Conservation (phyloP, 1,284 basidiomycete species). For the Sanghuangporus weigelae region DNA sequence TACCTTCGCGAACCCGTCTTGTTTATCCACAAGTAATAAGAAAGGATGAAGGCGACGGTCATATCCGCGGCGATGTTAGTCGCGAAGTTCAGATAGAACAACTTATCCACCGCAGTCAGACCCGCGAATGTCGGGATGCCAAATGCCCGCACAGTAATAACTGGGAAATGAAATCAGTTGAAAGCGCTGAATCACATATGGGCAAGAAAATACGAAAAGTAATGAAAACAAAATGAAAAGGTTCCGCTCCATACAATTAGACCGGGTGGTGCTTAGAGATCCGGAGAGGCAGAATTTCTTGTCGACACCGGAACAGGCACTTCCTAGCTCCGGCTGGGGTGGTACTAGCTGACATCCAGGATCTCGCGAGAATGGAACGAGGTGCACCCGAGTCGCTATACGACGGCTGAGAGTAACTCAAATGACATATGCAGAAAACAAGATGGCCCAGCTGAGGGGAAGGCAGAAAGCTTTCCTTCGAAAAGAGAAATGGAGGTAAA, state of each 20-base stretch:
- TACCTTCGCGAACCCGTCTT: conserved; percentile 34
- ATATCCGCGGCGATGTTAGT: conserved; percentile 28
- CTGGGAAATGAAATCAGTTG: not conserved
- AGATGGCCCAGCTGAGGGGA: not conserved
- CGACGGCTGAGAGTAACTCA: not conserved
- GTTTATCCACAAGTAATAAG: conserved; percentile 28
- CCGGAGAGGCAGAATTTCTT: not conserved
- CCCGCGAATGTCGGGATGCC: conserved; percentile 19
- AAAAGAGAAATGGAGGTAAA: not conserved
- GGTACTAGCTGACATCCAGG: not conserved
- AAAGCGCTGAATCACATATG: not conserved
- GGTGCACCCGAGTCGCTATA: not conserved
- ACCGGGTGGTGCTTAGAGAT: not conserved
- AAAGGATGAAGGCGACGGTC: conserved; percentile 30
- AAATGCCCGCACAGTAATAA: conserved; percentile 18
- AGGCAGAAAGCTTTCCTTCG: not conserved
- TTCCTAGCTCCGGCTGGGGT: not conserved
- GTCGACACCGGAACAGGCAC: not conserved
- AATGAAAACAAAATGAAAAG: not conserved
- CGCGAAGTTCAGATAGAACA: conserved; percentile 27
- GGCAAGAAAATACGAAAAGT: not conserved
- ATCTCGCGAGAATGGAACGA: not conserved
- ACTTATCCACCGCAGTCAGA: conserved; percentile 18
- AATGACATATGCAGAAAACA: too few species aligned
- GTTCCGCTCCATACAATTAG: not conserved